phyloP scores from a whole-genome alignment of 225 moss, liverwort and hornwort species.

The Rhytidiadelphus loreus region DNA sequence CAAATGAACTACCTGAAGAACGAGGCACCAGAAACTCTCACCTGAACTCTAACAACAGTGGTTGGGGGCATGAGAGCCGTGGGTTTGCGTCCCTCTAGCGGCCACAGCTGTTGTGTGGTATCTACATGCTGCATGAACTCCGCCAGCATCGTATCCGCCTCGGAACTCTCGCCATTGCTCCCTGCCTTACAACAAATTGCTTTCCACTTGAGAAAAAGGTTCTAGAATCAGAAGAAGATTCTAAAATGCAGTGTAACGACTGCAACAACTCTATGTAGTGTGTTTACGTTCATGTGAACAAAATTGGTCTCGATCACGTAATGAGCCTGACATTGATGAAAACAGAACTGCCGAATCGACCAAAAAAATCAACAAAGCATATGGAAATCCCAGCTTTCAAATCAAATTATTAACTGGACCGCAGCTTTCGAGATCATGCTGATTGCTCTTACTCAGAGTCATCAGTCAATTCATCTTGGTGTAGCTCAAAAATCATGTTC shows the following conservation, averaged over 20 bases:
- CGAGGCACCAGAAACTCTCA: neutral
- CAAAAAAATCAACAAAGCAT: neutral
- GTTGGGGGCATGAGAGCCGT: conserved; percentile 78
- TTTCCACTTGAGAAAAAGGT: neutral
- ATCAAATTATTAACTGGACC: neutral
- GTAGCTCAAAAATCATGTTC: neutral
- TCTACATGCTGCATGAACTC: conserved; percentile 78
- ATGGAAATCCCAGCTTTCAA: neutral
- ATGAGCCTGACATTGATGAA: neutral
- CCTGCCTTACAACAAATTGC: conserved; percentile 19
- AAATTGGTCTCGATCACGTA: neutral
- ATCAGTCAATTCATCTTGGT: neutral
- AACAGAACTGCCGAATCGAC: neutral
- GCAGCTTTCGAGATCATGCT: neutral
- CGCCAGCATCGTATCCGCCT: conserved; percentile 49
- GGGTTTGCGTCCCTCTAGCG: conserved; percentile 68
- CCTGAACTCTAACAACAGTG: conserved; percentile 60
- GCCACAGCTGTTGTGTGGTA: conserved; percentile 65
- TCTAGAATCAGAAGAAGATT: neutral
- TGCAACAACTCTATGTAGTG: neutral
- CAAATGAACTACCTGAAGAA: neutral
- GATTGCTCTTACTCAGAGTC: neutral
- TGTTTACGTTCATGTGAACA: neutral
- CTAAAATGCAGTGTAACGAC: neutral
- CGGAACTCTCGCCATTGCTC: conserved; percentile 31